These are phyloP conservation scores for Pyrenophora graminea DNA, from an alignment of 2,329 filamentous ascomycete genomes.

Conservation along the genomic window DNA sequence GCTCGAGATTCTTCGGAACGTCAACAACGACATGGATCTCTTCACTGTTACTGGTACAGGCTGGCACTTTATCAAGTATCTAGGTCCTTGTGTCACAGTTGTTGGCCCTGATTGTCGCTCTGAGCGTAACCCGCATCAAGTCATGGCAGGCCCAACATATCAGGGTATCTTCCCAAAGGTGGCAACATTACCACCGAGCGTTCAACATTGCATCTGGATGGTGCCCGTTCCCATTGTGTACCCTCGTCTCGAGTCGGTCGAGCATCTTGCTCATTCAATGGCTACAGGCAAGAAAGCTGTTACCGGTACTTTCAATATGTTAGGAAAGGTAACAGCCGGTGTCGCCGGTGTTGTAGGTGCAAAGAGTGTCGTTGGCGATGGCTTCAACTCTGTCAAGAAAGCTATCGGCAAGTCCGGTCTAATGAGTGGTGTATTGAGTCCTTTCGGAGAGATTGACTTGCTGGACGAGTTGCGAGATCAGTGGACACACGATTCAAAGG, in stretches of 20 bases:
- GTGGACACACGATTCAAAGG: constrained; percentile 97
- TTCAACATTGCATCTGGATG: constrained; percentile 98
- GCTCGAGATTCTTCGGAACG: constrained; percentile 86
- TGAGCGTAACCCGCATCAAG: constrained; percentile 85
- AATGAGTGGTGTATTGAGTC: constrained; percentile 94
- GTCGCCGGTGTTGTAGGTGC: constrained; percentile 95
- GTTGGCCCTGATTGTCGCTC: constrained; percentile 91
- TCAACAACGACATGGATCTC: constrained; percentile 84
- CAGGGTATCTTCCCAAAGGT: constrained; percentile 97
- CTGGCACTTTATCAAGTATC: constrained; percentile 98
- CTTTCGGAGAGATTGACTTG: constrained; percentile 94
- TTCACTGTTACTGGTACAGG: constrained; percentile 97
- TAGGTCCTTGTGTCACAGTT: constrained; percentile 87
- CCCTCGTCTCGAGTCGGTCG: constrained; percentile 86
- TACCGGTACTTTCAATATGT: constrained; percentile 92
- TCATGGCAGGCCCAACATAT: constrained; percentile 95
- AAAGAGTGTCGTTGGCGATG: constrained; percentile 87
- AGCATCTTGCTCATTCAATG: constrained; percentile 87
- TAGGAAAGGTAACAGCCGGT: constrained; percentile 92
- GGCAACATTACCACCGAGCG: constrained; percentile 83
- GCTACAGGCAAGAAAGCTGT: constrained; percentile 95
- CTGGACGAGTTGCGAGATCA: constrained; percentile 93
- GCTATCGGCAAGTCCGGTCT: constrained; percentile 93
- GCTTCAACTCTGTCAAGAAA: constrained; percentile 94
- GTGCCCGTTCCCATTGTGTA: constrained; percentile 89